These are phyloP conservation scores for Pythium aristosporum DNA, from an alignment of 352 stramenopile genomes.

Conservation along the genomic window DNA sequence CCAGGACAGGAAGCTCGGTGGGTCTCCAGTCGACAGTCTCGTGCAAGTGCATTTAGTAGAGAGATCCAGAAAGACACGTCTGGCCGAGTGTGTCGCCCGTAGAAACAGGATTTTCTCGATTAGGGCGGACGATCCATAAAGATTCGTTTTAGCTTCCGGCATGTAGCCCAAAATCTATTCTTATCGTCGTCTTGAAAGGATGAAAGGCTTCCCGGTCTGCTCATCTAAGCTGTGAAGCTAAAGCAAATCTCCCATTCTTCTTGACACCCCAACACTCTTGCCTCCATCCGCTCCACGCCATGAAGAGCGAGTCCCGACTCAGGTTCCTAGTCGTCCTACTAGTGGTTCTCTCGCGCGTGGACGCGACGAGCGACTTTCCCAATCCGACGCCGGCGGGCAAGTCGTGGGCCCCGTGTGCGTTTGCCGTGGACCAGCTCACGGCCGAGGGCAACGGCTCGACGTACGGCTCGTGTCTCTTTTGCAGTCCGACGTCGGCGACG, in stretches of 20 bases:
- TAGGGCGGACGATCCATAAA: too few relatives aligned
- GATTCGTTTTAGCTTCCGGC: too few relatives aligned
- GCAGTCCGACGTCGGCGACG: slow-evolving; percentile 44
- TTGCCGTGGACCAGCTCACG: slow-evolving; percentile 46
- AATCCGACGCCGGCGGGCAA: slow-evolving; percentile 58
- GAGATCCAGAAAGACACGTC: too few relatives aligned
- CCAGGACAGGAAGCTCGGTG: not conserved
- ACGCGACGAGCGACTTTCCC: slow-evolving; percentile 36
- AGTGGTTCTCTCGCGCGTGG: slow-evolving; percentile 14
- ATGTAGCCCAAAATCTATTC: too few relatives aligned
- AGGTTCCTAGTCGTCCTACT: slow-evolving; percentile 13
- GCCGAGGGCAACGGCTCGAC: slow-evolving; percentile 59
- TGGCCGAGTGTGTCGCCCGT: too few relatives aligned
- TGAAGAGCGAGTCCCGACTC: not conserved
- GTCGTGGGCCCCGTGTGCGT: slow-evolving; percentile 60
- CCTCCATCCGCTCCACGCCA: not conserved
- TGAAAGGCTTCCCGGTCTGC: too few relatives aligned
- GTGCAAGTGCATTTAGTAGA: too few relatives aligned
- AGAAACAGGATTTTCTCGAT: too few relatives aligned
- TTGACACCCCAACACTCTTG: not conserved
- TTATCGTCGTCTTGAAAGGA: too few relatives aligned
- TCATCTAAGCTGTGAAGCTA: too few relatives aligned
- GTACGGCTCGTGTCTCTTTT: slow-evolving; percentile 65
- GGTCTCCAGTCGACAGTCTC: too few relatives aligned
- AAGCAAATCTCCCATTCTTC: too few relatives aligned